Evolutionary conservation across 345 rosid genomes (phyloP), one percentile per base, ranked within the genome.

Genomic region (Jatropha curcas): DNA sequence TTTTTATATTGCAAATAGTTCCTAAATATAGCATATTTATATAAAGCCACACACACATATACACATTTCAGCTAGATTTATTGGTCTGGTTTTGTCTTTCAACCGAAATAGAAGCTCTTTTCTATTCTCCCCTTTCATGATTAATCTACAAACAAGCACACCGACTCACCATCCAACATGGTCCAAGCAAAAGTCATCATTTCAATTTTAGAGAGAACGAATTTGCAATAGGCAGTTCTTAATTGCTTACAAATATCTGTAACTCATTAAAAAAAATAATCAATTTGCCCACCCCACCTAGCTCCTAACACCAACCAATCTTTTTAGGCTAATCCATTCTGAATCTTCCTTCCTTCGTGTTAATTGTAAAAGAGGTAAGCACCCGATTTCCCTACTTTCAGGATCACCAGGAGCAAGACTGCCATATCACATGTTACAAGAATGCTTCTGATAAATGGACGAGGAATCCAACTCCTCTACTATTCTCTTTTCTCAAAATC

Each of bases 321-420:
- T 70, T 55, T 63, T 65, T 59, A 30, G 35, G 34, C 65, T 55
- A 70, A 56, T 39, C 53, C 53, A 52, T 12, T 48, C 3, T 12
- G n/a, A 57, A 34, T 55, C 37, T 25, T 22, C n/a, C n/a, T n/a
- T n/a, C n/a, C n/a, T 63, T 67, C 73, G 46, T 35, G 72, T 55
- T n/a, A 65, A 41, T 57, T 11, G 72, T 19, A 67, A 64, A 41
- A 27, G 43, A 56, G 77, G 28, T 22, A 46, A 61, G 72, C 75
- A 68, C 67, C 55, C 27, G 64, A 67, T 70, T 70, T 71, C 61
- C 62, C 41, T 25, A 10, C n/a, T 35, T 75, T 51, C 27, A 33
- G 56, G 56, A 35, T 60, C 72, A 50, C 43, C 31, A n/a, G 51
- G 46, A 43, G 31, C 55, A 35, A 68, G 51, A 57, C 57, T 65